These are phyloP conservation scores for Monosporozyma servazzii DNA, from an alignment of 805 yeast genomes.

Conservation along the genomic window DNA sequence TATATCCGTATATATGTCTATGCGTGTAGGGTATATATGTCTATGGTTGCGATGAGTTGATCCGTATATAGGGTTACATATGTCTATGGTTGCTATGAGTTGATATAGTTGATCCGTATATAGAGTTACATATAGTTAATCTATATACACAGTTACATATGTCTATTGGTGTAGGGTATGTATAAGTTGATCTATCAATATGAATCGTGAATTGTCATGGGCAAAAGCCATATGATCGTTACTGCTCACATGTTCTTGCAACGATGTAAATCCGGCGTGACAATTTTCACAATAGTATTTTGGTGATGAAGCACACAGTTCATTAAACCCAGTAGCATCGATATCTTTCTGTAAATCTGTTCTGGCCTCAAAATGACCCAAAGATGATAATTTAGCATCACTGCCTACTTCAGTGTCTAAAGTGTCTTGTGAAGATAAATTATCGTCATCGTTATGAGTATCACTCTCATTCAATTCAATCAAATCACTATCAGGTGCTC, in stretches of 20 bases:
- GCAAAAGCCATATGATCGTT: conserved; percentile 70
- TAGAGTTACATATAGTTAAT: too few relatives aligned
- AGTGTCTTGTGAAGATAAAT: not conserved
- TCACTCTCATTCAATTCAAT: not conserved
- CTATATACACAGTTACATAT: too few relatives aligned
- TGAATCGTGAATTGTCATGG: conserved; percentile 55
- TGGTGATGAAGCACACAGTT: not conserved
- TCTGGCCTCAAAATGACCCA: conserved; percentile 2
- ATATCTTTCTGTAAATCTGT: not conserved
- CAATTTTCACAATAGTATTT: conserved; percentile 77
- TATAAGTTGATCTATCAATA: conserved; percentile 47
- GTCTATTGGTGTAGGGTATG: conserved; percentile 37
- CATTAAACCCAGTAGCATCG: not conserved
- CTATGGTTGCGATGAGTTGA: too few relatives aligned
- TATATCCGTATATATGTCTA: too few relatives aligned
- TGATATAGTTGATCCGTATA: too few relatives aligned
- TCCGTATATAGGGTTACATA: too few relatives aligned
- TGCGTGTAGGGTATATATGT: too few relatives aligned
- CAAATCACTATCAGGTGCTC: not conserved
- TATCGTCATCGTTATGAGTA: not conserved
- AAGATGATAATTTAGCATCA: conserved; percentile 2
- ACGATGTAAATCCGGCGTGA: conserved; percentile 65
- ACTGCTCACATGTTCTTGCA: conserved; percentile 61
- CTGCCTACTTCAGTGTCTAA: conserved; percentile 2
- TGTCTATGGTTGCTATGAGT: too few relatives aligned